These are phyloP conservation scores for Diaporthe citri DNA, from an alignment of 2,329 filamentous ascomycete species.

Conservation along the genomic window DNA sequence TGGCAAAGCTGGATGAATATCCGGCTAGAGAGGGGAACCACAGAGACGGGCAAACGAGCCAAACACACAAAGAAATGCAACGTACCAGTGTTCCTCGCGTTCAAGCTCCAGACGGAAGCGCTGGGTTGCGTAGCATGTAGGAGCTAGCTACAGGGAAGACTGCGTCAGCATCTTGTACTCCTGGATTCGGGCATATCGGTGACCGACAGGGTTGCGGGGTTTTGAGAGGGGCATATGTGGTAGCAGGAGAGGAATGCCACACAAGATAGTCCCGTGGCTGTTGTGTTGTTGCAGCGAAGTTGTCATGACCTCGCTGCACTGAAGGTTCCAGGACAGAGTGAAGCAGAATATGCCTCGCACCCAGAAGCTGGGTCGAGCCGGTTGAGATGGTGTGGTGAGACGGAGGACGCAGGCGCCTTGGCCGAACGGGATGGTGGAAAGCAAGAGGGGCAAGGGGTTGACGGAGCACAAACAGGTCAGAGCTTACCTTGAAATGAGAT, in stretches of 20 bases:
- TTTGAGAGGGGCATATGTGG: neutral
- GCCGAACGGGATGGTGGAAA: constrained; percentile 29
- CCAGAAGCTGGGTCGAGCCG: neutral
- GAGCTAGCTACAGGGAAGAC: constrained; percentile 28
- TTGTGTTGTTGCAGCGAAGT: constrained; percentile 18
- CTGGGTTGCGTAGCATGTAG: constrained; percentile 14
- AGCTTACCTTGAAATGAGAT: constrained; percentile 14
- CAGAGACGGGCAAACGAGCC: constrained; percentile 3
- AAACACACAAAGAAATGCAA: constrained; percentile 27
- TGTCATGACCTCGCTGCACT: neutral
- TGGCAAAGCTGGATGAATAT: constrained; percentile 24
- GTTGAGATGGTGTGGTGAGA: constrained; percentile 26
- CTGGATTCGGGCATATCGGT: neutral
- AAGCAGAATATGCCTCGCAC: neutral
- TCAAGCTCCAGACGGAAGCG: neutral
- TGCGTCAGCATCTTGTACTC: constrained; percentile 33
- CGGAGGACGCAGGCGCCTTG: constrained; percentile 1
- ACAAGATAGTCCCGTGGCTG: constrained; percentile 25
- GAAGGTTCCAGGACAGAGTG: constrained; percentile 1
- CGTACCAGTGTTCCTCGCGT: constrained; percentile 35
- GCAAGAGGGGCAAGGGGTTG: constrained; percentile 15
- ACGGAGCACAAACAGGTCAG: constrained; percentile 16
- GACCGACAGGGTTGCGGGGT: neutral
- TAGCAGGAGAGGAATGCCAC: neutral
- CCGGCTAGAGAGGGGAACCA: constrained; percentile 17